Evolutionary conservation across 202 grass and related monocot genomes (phyloP), one percentile per base, ranked within the genome.

Genomic region (Carex arenaria): DNA sequence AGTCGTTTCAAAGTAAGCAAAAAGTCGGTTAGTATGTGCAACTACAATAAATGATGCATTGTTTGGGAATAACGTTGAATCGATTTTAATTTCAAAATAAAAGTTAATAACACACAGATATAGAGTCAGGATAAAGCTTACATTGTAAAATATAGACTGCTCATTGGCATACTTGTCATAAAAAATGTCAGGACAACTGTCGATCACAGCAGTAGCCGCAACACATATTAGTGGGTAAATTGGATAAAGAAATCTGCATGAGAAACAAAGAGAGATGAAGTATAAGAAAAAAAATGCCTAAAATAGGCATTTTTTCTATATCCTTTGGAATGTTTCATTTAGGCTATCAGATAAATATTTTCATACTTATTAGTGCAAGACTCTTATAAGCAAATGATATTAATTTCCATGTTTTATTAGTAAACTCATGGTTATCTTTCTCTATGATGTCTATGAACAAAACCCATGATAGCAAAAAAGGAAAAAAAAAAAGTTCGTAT

Each of bases 221-320:
- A 95, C 87, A 85, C 96, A 99, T 84, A 99, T 95, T 67, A 99
- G 90, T 67, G 96, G 87, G 81, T 99, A 99, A 70, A 99, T 95
- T 88, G 96, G 93, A 90, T 99, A 99, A 71, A 99, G 93, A 88
- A 99, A 99, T 81, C 96, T 99, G 88, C 82, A 87, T 15, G 51
- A 84, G 20, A 86, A 82, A 86, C 85, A 80, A 64, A 26, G 61
- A 36, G 79, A 85, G 4, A 1, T 32, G 23, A n/a, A 59, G 7
- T 13, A 78, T n/a, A 36, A 57, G 28, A 43, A n/a, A 45, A 69
- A 74, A 54, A 47, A n/a, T n/a, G n/a, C n/a, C n/a, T n/a, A n/a
- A n/a, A n/a, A 63, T 18, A 57, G 23, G 70, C 40, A 52, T 13
- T 0, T 52, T 52, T 73, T 53, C 9, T 52, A n/a, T 28, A 73